phyloP scores from a whole-genome alignment of 805 yeast species.

The Starmerella vitae region DNA sequence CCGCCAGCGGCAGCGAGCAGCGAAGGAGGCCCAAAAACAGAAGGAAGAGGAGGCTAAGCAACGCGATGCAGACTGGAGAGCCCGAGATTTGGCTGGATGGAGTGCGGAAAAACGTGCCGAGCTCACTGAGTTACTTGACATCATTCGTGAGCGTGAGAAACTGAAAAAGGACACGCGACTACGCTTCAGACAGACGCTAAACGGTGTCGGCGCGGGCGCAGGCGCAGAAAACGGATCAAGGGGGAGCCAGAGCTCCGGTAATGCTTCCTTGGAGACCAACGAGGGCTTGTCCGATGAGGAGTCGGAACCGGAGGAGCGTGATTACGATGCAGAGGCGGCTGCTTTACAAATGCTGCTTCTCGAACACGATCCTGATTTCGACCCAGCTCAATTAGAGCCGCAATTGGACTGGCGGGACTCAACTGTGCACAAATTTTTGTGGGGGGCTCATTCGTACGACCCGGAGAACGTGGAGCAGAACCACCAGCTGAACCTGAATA shows the following conservation, averaged over 20 bases:
- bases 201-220: neutral
- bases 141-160: slow-evolving; percentile 53
- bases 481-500: slow-evolving; percentile 80
- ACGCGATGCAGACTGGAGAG: slow-evolving; percentile 68
- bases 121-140: slow-evolving; percentile 45
- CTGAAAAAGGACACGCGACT: slow-evolving; percentile 53
- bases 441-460: slow-evolving; percentile 82
- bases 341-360: slow-evolving; percentile 59
- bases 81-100: slow-evolving; percentile 66
- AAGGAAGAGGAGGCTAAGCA: slow-evolving; percentile 45
- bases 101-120: slow-evolving; percentile 50
- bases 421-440: slow-evolving; percentile 63
- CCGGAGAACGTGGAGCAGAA: slow-evolving; percentile 71
- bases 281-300: slow-evolving; percentile 21
- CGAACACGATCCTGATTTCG: slow-evolving; percentile 73
- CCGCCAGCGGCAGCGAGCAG: slow-evolving; percentile 64
- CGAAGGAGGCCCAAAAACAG: slow-evolving; percentile 52
- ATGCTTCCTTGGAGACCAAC: neutral
- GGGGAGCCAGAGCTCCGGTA: neutral
- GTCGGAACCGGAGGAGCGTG: slow-evolving; percentile 70
- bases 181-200: slow-evolving; percentile 11
- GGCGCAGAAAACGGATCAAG: neutral
- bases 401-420: slow-evolving; percentile 78
- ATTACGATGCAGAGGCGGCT: slow-evolving; percentile 34
- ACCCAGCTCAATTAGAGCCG: slow-evolving; percentile 67